Percentiles rank a stretch among this genome's conserved stretches.
Evolutionary conservation across 371 early-diverging fungal genomes (phyloP).

Genomic region (Dichotomocladium elegans): DNA sequence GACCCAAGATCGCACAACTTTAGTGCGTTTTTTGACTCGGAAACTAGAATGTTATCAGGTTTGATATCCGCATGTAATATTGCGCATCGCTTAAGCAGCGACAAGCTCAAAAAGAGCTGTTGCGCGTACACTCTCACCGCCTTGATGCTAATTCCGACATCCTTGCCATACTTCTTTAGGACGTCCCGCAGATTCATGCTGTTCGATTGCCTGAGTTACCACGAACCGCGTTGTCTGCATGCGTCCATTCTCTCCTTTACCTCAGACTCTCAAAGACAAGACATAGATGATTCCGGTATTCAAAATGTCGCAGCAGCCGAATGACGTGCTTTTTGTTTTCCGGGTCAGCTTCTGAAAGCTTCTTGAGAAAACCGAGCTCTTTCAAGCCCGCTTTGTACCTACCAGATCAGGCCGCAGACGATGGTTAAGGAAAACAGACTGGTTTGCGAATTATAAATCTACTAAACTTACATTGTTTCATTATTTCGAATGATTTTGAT

Average conservation of each 20-base stretch:
- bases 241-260: slow-evolving; percentile 17
- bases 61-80: slow-evolving; percentile 98
- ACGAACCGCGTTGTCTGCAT: neutral
- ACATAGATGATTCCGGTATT: slow-evolving; percentile 89
- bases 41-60: slow-evolving; percentile 95
- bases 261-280: slow-evolving; percentile 91
- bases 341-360: slow-evolving; percentile 79
- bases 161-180: slow-evolving; percentile 90
- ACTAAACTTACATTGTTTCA: slow-evolving; percentile 78
- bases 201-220: neutral
- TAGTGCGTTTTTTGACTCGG: slow-evolving; percentile 72
- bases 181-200: slow-evolving; percentile 92
- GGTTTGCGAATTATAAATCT: neutral
- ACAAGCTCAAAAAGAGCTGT: slow-evolving; percentile 86
- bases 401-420: neutral
- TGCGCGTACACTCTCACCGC: slow-evolving; percentile 91
- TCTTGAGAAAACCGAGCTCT: slow-evolving; percentile 83
- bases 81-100: slow-evolving; percentile 74
- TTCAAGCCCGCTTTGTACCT: slow-evolving; percentile 90
- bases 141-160: slow-evolving; percentile 87
- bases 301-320: slow-evolving; percentile 79
- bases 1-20: slow-evolving; percentile 95
- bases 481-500: slow-evolving; percentile 95
- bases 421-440: neutral
- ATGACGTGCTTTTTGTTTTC: slow-evolving; percentile 86